Base-by-base conservation (phyloP, 768 basidiomycete genomes). In the Macrolepiota fuliginosa region DNA sequence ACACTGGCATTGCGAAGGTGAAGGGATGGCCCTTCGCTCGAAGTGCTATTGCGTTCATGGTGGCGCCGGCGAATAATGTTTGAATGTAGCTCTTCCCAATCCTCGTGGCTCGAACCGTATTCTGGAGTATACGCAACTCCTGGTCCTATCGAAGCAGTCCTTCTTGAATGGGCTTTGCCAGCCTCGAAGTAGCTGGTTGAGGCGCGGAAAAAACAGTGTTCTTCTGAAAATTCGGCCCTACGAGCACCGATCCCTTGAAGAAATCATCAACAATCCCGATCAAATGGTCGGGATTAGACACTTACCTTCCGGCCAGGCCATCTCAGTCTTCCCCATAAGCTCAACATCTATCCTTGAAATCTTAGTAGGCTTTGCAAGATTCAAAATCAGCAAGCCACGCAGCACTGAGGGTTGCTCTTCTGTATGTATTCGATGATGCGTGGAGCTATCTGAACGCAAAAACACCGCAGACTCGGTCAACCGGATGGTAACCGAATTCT, bases 231-330 rank as follows among this genome's bases (percentile, higher is more conserved):
- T 50, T 96, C 91, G 61, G 88, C 73, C 25, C 91, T 82, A 15
- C 89, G 80, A 22, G 88, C 84, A 62, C 92, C 93, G 56, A 91
- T 80, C 77, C 82, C 81, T 83, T 27, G 49, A 39, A 39, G 15
- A 40, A 52, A n/a, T 22, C 40, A 29, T 40, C 13, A 51, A 58
- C 58, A 10, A 57, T 49, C 39, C 13, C 27, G 52, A 57, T 42
- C 51, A 32, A 52, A 55, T 45, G 42, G 9, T 19, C 55, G 57
- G 37, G 56, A 52, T 42, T 58, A 56, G 19, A 40, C 56, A 25
- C 25, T 19, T 45, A 94, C 96, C 92, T 82, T 97, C 94, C 1
- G 90, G 87, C 89, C 94, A 97, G 39, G 86, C 82, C 3, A 88
- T 90, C 24, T 80, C 75, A 2, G 88, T 80, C 62, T 79, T 89